Percentiles rank a stretch among this genome's conserved stretches.
Evolutionary conservation across 2,329 filamentous ascomycete genomes (phyloP).

Genomic region (Emericellopsis atlantica): DNA sequence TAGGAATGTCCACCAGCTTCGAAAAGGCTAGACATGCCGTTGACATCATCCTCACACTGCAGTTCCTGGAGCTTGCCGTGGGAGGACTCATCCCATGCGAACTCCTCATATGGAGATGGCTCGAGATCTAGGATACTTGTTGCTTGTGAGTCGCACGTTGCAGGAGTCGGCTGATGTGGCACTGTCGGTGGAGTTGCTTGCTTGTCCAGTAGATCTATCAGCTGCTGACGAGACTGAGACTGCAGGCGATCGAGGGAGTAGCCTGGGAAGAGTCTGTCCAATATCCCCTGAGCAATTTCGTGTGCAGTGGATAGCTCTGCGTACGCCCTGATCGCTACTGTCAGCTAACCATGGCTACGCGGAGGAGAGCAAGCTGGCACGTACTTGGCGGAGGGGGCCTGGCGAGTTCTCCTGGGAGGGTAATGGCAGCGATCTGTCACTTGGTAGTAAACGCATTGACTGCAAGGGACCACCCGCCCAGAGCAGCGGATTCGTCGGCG

Average conservation of each 20-base stretch:
- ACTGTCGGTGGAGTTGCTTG: background rate
- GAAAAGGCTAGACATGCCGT: constrained; percentile 1
- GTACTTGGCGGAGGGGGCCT: background rate
- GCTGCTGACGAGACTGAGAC: background rate
- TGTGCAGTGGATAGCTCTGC: background rate
- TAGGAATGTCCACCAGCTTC: constrained; percentile 1
- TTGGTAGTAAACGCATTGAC: background rate
- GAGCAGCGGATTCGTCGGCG: background rate
- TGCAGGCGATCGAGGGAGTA: background rate
- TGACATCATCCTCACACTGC: background rate
- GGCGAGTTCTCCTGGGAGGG: background rate
- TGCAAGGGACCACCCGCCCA: background rate
- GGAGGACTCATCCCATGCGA: background rate
- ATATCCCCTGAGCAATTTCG: background rate
- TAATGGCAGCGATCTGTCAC: background rate
- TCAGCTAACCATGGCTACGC: background rate
- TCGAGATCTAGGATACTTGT: background rate
- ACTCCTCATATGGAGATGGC: background rate
- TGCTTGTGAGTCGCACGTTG: background rate
- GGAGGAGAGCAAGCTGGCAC: background rate
- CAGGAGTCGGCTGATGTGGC: background rate
- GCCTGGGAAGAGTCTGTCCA: background rate
- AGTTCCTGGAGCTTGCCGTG: background rate
- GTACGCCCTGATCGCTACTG: background rate
- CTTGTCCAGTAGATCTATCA: background rate